Evolutionary conservation across 305 asterid genomes (phyloP), one percentile per base, ranked within the genome.

Genomic region (Stenogyne calaminthoides): DNA sequence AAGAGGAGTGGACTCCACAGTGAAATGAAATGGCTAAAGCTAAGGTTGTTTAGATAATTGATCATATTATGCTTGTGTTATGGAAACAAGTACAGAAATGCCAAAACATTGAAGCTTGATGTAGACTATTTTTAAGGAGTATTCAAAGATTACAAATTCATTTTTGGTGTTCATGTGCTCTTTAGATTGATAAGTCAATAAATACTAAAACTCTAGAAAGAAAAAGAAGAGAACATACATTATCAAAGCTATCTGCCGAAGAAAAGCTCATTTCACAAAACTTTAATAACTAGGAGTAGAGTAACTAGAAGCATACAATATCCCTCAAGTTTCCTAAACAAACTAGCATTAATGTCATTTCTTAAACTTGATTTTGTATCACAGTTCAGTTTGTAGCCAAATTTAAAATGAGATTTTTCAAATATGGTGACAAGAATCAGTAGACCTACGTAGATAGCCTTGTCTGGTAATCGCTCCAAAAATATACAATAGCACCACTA

Each of bases 11-110:
- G 54, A 54, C 32, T 54, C 49, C 44, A 73, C 46, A 11, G 15
- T 55, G 16, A 69, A 56, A 47, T 40, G 71, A 37, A 58, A 36
- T 32, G 40, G 51, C 37, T 73, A 70, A 22, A 52, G 52, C 76
- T 34, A 42, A 34, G 62, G 66, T 40, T 44, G 22, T 22, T 64
- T 15, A 44, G 22, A 61, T 66, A 37, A 39, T 8, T 37, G 51
- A 22, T 57, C 58, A 44, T 49, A 42, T 18, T 39, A 73, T 15
- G 42, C 29, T 61, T 36, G 19, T 51, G 29, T 51, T 40, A 62
- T 4, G 20, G 34, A 20, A 37, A 49, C 61, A 60, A 12, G 37
- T 36, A n/a, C 25, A 60, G 19, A 68, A 59, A 58, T 12, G 69
- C 46, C 63, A 61, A 64, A 15, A 67, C 68, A 60, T 5, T 34